Conservation (phyloP, 164 flowering plant species). For the grape (Vitis vinifera) region ASM3070453v1 NC_081822.1:22351001-22351500, state of each 20-base stretch:
- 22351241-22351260: slow-evolving; percentile 84
- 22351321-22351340: slow-evolving; percentile 67
- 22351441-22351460: slow-evolving; percentile 21
- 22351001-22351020: not conserved
- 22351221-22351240: slow-evolving; percentile 39
- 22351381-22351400: slow-evolving; percentile 33
- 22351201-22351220: slow-evolving; percentile 23
- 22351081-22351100: slow-evolving; percentile 13
- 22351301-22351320: slow-evolving; percentile 82
- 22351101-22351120: slow-evolving; percentile 41
- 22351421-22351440: slow-evolving; percentile 46
- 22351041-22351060: too few species aligned
- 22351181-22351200: slow-evolving; percentile 22
- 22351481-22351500: slow-evolving; percentile 12
- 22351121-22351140: slow-evolving; percentile 43
- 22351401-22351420: slow-evolving; percentile 15
- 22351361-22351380: slow-evolving; percentile 22
- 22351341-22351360: slow-evolving; percentile 53
- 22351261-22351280: slow-evolving; percentile 61
- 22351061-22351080: slow-evolving; percentile 20
- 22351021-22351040: slow-evolving; percentile 4
- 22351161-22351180: slow-evolving; percentile 24
- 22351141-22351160: slow-evolving; percentile 35
- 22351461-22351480: slow-evolving; percentile 14
- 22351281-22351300: slow-evolving; percentile 85